These are phyloP conservation scores for Boletus eberwhitei DNA, from an alignment of 768 basidiomycete species.

Conservation along the genomic window DNA sequence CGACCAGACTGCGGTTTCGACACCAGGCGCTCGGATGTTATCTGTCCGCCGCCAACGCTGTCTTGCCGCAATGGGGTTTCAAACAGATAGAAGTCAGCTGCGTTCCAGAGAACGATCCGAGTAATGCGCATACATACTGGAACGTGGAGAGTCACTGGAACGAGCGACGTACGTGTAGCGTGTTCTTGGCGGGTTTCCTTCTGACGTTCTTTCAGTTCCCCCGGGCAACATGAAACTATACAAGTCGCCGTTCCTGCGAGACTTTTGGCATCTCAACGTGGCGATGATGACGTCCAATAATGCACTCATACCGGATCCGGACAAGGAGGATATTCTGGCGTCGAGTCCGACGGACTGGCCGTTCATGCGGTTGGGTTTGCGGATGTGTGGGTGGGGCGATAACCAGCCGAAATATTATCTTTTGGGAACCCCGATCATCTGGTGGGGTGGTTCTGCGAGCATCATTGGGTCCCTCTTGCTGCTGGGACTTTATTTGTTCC, in stretches of 20 bases:
- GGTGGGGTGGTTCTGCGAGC: slow-evolving; percentile 79
- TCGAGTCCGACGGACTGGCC: slow-evolving; percentile 95
- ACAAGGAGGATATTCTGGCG: slow-evolving; percentile 97
- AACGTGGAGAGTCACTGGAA: slow-evolving; percentile 99
- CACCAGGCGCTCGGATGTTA: slow-evolving; percentile 83
- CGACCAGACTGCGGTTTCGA: slow-evolving; percentile 82
- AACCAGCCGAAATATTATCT: slow-evolving; percentile 88
- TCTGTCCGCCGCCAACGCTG: slow-evolving; percentile 80
- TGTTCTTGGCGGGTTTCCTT: background rate
- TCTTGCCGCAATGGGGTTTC: slow-evolving; percentile 97
- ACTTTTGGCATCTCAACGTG: slow-evolving; percentile 99
- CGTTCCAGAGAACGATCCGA: slow-evolving; percentile 79
- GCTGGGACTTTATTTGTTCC: slow-evolving; percentile 68
- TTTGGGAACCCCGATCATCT: slow-evolving; percentile 86
- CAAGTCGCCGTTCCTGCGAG: slow-evolving; percentile 87
- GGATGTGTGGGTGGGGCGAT: slow-evolving; percentile 98
- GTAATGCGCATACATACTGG: slow-evolving; percentile 89
- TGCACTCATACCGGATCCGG: slow-evolving; percentile 93
- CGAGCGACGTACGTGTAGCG: slow-evolving; percentile 67
- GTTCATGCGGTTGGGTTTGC: slow-evolving; percentile 78
- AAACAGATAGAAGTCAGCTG: slow-evolving; percentile 98
- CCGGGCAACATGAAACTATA: slow-evolving; percentile 80
- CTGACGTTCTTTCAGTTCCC: slow-evolving; percentile 55
- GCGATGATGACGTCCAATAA: slow-evolving; percentile 99
- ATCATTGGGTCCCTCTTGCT: slow-evolving; percentile 52